Evolutionary conservation across 2,329 filamentous ascomycete species (phyloP).

Genomic region (Xylaria arbuscula): DNA sequence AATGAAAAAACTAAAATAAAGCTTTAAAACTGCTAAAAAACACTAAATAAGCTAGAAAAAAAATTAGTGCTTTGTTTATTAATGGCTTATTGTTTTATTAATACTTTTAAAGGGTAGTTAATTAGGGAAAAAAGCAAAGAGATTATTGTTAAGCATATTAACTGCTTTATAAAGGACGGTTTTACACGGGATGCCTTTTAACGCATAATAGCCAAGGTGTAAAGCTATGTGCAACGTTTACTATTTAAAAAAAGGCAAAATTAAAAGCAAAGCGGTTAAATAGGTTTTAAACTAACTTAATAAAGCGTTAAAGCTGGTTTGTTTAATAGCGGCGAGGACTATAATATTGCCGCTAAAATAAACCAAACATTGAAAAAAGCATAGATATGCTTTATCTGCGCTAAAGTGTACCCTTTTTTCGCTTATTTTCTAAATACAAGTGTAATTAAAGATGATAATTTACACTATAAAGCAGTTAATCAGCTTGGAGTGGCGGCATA

Average conservation of each 20-base stretch:
- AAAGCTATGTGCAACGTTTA: conserved; percentile 1
- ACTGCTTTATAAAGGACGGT: neutral
- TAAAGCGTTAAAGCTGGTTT: conserved; percentile 1
- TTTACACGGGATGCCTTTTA: neutral
- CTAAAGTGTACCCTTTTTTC: conserved; percentile 17
- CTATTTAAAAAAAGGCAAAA: neutral
- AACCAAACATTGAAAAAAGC: neutral
- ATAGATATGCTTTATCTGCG: conserved; percentile 1
- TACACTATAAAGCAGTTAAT: neutral
- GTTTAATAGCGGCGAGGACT: conserved; percentile 7
- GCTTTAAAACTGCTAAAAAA: neutral
- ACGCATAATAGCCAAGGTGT: neutral
- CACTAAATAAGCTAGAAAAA: neutral
- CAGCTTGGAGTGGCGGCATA: neutral
- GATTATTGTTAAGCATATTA: neutral
- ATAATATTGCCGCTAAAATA: neutral
- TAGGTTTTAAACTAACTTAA: conserved; percentile 5
- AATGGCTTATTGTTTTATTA: neutral
- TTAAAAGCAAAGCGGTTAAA: conserved; percentile 6
- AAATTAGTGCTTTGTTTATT: neutral
- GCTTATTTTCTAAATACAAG: conserved; percentile 9
- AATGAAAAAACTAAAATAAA: neutral
- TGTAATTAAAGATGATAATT: neutral
- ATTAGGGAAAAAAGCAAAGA: neutral
- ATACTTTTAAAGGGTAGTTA: too few species aligned